These are phyloP conservation scores for Monascus purpureus DNA, from an alignment of 495 filamentous ascomycete species.

Conservation along the genomic window DNA sequence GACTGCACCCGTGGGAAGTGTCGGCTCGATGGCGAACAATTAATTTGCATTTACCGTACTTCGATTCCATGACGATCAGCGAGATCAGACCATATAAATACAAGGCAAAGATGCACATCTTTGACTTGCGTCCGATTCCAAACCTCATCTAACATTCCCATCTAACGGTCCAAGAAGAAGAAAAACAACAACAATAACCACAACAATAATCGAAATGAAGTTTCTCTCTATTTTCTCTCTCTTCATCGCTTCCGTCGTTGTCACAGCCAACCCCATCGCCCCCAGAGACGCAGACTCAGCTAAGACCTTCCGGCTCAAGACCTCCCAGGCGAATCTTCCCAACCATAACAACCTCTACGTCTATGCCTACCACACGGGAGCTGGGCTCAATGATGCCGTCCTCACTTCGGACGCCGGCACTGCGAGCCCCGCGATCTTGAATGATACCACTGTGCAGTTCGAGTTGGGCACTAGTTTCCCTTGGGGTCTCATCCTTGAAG, in stretches of 20 bases:
- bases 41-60: too few relatives aligned
- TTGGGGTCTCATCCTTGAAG: constrained; percentile 22
- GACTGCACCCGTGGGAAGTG: too few relatives aligned
- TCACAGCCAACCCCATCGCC: constrained; percentile 2
- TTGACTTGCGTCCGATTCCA: too few relatives aligned
- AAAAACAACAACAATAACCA: neutral
- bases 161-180: neutral
- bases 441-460: constrained; percentile 26
- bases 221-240: constrained; percentile 4
- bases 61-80: too few relatives aligned
- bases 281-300: constrained; percentile 8
- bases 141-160: too few relatives aligned
- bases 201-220: neutral
- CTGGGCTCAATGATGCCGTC: constrained; percentile 31
- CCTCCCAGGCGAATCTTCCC: constrained; percentile 14
- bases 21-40: too few relatives aligned
- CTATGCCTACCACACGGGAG: constrained; percentile 35
- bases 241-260: constrained; percentile 4
- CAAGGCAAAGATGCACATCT: too few relatives aligned
- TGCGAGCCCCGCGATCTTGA: constrained; percentile 24
- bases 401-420: constrained; percentile 13
- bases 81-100: too few relatives aligned
- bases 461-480: constrained; percentile 18
- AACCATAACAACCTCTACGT: constrained; percentile 31
- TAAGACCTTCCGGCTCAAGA: constrained; percentile 30